A percentile compares a stretch with the other conserved stretches of the same genome.
Evolutionary conservation across 202 grass and related monocot species (phyloP).

Genomic region (Sporobolus alterniflorus): DNA sequence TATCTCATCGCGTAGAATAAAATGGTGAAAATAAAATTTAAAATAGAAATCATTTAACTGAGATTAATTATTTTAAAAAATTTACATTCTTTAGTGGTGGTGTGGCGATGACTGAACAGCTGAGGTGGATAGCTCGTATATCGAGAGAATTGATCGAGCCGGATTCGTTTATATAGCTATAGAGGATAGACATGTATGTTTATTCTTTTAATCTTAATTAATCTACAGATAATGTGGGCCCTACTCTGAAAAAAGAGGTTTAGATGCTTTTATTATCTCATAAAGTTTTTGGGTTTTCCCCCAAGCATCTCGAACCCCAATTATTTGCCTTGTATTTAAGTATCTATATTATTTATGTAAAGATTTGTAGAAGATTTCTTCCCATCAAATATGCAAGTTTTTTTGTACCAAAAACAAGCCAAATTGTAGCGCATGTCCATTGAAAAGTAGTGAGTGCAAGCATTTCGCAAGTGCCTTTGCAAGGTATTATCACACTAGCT

Average conservation of each 20-base stretch:
- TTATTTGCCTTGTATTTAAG: background rate
- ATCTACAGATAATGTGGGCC: background rate
- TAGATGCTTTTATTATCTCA: background rate
- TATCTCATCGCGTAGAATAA: too few species aligned
- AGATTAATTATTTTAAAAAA: too few species aligned
- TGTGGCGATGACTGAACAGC: too few species aligned
- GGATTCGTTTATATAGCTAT: too few species aligned
- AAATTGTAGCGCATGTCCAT: conserved; percentile 96
- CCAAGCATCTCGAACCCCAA: background rate
- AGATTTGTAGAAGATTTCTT: background rate
- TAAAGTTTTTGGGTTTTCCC: background rate
- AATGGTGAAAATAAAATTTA: too few species aligned
- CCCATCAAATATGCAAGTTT: conserved; percentile 63
- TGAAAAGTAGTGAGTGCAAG: conserved; percentile 91
- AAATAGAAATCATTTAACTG: too few species aligned
- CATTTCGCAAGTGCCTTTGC: conserved; percentile 98
- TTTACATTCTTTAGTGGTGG: too few species aligned
- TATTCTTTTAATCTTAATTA: background rate
- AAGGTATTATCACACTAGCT: conserved; percentile 59
- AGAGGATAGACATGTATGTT: conserved; percentile 91
- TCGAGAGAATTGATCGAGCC: too few species aligned
- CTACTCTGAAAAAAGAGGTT: background rate
- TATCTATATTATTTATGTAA: background rate
- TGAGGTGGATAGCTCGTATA: too few species aligned
- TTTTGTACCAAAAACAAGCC: conserved; percentile 97